Conservation (phyloP, 768 basidiomycete species). For the Collybiopsis confluens region DNA sequence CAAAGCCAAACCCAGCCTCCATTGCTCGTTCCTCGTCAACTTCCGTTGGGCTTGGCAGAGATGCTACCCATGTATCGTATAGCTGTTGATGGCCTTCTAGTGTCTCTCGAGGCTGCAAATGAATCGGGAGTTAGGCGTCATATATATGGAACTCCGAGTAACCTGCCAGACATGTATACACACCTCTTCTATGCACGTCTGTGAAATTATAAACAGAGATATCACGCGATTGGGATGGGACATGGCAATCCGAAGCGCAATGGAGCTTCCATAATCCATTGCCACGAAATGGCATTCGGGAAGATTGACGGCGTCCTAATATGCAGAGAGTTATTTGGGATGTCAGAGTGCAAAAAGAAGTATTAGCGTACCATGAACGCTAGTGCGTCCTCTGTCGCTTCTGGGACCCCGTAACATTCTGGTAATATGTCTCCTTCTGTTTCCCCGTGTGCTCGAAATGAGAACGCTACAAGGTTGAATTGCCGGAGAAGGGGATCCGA, state of each 20-base stretch:
- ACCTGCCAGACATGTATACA: background rate
- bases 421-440: slow-evolving; percentile 1
- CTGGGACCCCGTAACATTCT: background rate
- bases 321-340: no score
- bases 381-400: background rate
- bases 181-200: slow-evolving; percentile 1
- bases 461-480: slow-evolving; percentile 6
- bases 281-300: slow-evolving; percentile 3
- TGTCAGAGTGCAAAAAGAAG: no score
- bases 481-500: slow-evolving; percentile 4
- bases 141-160: no score
- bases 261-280: background rate
- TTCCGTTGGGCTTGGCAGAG: background rate
- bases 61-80: slow-evolving; percentile 1
- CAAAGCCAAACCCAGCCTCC: slow-evolving; percentile 2
- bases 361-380: slow-evolving; percentile 1
- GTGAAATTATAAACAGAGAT: slow-evolving; percentile 5
- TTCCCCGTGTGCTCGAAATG: background rate
- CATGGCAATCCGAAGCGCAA: slow-evolving; percentile 1
- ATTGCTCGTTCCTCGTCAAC: background rate
- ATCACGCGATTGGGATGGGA: background rate
- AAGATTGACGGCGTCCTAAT: background rate
- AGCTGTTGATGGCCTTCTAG: slow-evolving; percentile 5
- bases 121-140: no score
- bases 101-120: slow-evolving; percentile 5